Conservation (phyloP, 2,329 filamentous ascomycete genomes). For the Microcera coccophila region DNA sequence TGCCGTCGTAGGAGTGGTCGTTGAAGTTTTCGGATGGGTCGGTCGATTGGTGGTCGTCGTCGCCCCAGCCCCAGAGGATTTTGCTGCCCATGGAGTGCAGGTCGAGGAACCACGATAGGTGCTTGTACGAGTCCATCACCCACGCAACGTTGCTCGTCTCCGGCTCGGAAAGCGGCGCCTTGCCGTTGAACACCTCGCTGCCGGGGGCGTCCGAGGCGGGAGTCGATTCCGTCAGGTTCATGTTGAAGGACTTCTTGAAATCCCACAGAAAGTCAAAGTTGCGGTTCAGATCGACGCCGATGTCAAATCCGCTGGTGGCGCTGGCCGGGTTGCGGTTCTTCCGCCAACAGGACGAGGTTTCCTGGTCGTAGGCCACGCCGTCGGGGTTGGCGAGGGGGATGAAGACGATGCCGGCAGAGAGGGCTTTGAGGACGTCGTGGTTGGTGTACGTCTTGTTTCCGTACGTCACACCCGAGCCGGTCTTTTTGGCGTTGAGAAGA, state of each 20-base stretch:
- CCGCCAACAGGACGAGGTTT: slow-evolving; percentile 49
- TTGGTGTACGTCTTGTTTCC: slow-evolving; percentile 50
- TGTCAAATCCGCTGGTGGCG: slow-evolving; percentile 27
- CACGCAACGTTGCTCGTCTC: slow-evolving; percentile 54
- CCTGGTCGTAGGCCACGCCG: slow-evolving; percentile 50
- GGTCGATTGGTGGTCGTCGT: slow-evolving; percentile 48
- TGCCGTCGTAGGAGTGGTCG: slow-evolving; percentile 49
- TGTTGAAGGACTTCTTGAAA: slow-evolving; percentile 42
- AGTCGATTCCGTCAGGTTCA: slow-evolving; percentile 28
- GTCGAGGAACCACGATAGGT: slow-evolving; percentile 55
- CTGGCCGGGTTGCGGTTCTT: slow-evolving; percentile 51
- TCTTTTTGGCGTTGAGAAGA: slow-evolving; percentile 50
- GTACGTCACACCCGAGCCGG: slow-evolving; percentile 48
- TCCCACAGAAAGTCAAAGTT: slow-evolving; percentile 59
- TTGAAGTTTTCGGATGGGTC: slow-evolving; percentile 47
- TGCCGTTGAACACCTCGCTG: slow-evolving; percentile 49
- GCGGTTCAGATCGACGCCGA: slow-evolving; percentile 53
- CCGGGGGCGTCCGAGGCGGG: slow-evolving; percentile 38
- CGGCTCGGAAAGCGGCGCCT: slow-evolving; percentile 50
- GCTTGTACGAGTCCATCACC: slow-evolving; percentile 46
- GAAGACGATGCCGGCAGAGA: slow-evolving; percentile 51
- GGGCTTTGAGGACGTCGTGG: slow-evolving; percentile 47
- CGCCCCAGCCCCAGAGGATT: slow-evolving; percentile 56
- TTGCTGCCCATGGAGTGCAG: slow-evolving; percentile 52
- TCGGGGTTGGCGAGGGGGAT: slow-evolving; percentile 53